phyloP scores from a whole-genome alignment of 2,329 filamentous ascomycete genomes.

The Teratosphaeriaceae sp. region DNA sequence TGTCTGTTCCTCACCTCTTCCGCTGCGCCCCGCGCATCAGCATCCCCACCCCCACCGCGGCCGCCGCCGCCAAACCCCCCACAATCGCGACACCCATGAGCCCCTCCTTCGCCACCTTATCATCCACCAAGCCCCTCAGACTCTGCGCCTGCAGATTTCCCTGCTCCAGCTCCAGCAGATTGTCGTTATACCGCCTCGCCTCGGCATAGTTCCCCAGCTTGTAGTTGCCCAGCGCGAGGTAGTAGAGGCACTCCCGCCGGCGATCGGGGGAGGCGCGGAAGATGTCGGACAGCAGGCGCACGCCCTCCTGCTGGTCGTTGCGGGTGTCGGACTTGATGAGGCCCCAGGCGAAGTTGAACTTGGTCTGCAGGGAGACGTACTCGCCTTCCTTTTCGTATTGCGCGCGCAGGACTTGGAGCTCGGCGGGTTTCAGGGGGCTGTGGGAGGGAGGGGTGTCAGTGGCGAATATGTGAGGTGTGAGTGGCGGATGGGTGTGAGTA shows the following conservation, averaged over 20 bases:
- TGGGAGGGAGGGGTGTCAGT: slow-evolving; percentile 3
- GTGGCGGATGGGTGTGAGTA: slow-evolving; percentile 37
- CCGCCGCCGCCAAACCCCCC: slow-evolving; percentile 84
- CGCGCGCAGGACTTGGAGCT: slow-evolving; percentile 83
- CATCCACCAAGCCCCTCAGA: slow-evolving; percentile 81
- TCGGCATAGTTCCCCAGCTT: slow-evolving; percentile 98
- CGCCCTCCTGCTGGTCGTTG: slow-evolving; percentile 85
- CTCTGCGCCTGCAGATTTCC: slow-evolving; percentile 86
- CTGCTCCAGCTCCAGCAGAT: slow-evolving; percentile 84
- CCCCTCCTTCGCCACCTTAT: slow-evolving; percentile 92
- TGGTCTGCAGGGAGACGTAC: slow-evolving; percentile 94
- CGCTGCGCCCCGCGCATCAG: slow-evolving; percentile 62
- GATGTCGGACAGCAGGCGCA: slow-evolving; percentile 90
- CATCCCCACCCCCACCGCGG: slow-evolving; percentile 89
- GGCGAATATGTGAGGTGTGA: background rate
- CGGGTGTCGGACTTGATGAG: slow-evolving; percentile 87
- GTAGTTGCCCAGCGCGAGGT: slow-evolving; percentile 94
- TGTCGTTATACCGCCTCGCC: slow-evolving; percentile 88
- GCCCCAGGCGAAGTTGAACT: slow-evolving; percentile 99
- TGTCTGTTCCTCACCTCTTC: slow-evolving; percentile 18
- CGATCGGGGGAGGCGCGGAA: slow-evolving; percentile 91
- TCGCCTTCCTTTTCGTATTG: slow-evolving; percentile 98
- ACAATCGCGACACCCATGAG: slow-evolving; percentile 92
- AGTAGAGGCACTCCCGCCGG: slow-evolving; percentile 95
- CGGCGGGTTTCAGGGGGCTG: slow-evolving; percentile 82